Percentiles rank a stretch among this genome's conserved stretches.
Conservation (phyloP, 1,284 basidiomycete genomes). For the Boletellus deceptivus region DNA sequence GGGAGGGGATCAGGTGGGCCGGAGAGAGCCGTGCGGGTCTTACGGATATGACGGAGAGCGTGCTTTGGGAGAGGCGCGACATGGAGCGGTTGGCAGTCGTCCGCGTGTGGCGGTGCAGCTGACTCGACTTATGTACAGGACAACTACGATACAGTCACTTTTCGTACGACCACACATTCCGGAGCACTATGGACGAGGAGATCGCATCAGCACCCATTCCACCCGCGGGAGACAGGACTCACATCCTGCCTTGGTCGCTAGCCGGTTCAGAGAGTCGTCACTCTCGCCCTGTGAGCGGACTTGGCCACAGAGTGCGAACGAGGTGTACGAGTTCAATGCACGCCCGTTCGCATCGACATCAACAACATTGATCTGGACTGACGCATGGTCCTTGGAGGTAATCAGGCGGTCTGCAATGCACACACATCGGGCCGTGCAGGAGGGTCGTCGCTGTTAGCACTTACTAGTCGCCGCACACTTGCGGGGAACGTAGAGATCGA, state of each 20-base stretch:
- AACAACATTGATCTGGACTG: conserved; percentile 92
- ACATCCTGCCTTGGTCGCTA: conserved; percentile 95
- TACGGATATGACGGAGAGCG: conserved; percentile 46
- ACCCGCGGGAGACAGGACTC: conserved; percentile 43
- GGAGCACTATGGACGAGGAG: conserved; percentile 51
- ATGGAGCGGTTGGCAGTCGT: conserved; percentile 1
- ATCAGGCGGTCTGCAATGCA: conserved; percentile 79
- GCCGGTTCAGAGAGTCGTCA: conserved; percentile 95
- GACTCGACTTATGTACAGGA: background rate
- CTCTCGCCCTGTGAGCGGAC: conserved; percentile 95
- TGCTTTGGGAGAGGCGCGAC: conserved; percentile 36
- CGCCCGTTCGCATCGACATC: conserved; percentile 95
- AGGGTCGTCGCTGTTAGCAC: conserved; percentile 33
- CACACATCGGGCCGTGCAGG: conserved; percentile 4
- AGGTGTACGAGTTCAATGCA: conserved; percentile 83
- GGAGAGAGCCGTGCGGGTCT: conserved; percentile 12
- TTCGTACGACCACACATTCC: conserved; percentile 76
- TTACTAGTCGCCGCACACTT: conserved; percentile 96
- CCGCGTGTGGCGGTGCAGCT: conserved; percentile 24
- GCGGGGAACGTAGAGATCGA: conserved; percentile 99
- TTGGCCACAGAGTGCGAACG: conserved; percentile 92
- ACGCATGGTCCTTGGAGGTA: conserved; percentile 98
- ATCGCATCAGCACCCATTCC: conserved; percentile 2
- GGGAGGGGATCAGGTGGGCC: background rate
- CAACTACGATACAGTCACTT: conserved; percentile 41